Evolutionary conservation across 306 rosid genomes (phyloP), one percentile per base, ranked within the genome.

Genomic region (Aeschynomene evenia): DNA sequence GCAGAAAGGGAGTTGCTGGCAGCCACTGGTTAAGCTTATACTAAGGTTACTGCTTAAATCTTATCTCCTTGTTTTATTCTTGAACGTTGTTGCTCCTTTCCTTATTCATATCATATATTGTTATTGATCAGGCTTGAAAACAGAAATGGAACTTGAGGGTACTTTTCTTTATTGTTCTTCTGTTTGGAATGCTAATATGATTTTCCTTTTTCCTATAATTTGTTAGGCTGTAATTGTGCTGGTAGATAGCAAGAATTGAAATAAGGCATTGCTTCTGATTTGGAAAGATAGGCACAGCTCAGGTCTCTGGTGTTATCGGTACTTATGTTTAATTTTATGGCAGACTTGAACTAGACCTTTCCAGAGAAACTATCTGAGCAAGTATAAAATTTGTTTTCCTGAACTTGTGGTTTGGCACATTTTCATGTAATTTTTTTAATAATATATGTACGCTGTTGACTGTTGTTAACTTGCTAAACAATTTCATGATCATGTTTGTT

Each of bases 1-100:
- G 99, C 99, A 18, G 88, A 94, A 70, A 83, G 83, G 89, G 97
- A 91, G 85, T 78, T 91, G 83, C 85, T 81, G 77, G 83, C 87
- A 82, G 99, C 96, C 66, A 78, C 95, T 80, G 96, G 90, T 69
- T 90, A 86, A 76, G 58, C 73, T 23, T 49, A 54, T 61, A 40
- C 62, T 20, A 85, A 81, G 88, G 91, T 86, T 74, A 56, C 77
- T 75, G 36, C 58, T 43, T 78, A 65, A 57, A 65, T 13, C 11
- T 6, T 29, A 37, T 48, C 52, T 53, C 54, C 19, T 45, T 45
- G 1, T 48, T 71, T 61, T 77, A 40, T 18, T 62, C 12, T 74
- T 66, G 67, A 77, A 46, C 28, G 7, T 56, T 62, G 5, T 63
- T 56, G 34, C 59, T 8, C 16, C 45, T 66, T 22, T 76, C 55